phyloP scores from a whole-genome alignment of 768 basidiomycete species.

The Lentinula detonsa region DNA sequence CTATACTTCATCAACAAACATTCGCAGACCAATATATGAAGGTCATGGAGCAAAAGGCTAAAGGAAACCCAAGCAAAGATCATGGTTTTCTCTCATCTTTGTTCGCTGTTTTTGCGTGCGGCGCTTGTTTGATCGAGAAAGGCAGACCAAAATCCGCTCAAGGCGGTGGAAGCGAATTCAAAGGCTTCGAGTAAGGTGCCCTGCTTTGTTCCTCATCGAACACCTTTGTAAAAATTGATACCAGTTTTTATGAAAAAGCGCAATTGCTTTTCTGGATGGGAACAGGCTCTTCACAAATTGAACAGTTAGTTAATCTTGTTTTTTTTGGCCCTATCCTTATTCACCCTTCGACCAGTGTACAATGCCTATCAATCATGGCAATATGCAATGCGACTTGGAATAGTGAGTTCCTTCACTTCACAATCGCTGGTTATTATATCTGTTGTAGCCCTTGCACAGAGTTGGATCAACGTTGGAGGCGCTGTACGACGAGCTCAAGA shows the following conservation, averaged over 20 bases:
- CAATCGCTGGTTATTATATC: background rate
- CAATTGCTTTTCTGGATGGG: conserved; percentile 14
- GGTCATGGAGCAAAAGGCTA: conserved; percentile 8
- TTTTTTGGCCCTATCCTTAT: background rate
- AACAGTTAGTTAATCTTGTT: conserved; percentile 9
- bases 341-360: conserved; percentile 7
- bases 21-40: conserved; percentile 12
- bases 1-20: conserved; percentile 13
- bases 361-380: conserved; percentile 13
- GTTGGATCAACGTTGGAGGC: conserved; percentile 15
- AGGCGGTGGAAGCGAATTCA: conserved; percentile 7
- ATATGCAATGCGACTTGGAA: conserved; percentile 16
- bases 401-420: conserved; percentile 4
- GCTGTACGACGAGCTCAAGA: conserved; percentile 14
- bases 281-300: conserved; percentile 11
- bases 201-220: background rate
- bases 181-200: conserved; percentile 11
- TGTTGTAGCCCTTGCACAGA: conserved; percentile 12
- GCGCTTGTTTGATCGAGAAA: conserved; percentile 7
- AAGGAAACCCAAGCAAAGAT: conserved; percentile 9
- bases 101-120: conserved; percentile 16
- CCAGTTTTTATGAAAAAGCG: conserved; percentile 12
- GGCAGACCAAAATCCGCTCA: background rate
- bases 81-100: conserved; percentile 10
- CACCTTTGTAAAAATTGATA: background rate